These are phyloP conservation scores for Boletus nobilissimus DNA, from an alignment of 1,284 basidiomycete genomes.

Conservation along the genomic window DNA sequence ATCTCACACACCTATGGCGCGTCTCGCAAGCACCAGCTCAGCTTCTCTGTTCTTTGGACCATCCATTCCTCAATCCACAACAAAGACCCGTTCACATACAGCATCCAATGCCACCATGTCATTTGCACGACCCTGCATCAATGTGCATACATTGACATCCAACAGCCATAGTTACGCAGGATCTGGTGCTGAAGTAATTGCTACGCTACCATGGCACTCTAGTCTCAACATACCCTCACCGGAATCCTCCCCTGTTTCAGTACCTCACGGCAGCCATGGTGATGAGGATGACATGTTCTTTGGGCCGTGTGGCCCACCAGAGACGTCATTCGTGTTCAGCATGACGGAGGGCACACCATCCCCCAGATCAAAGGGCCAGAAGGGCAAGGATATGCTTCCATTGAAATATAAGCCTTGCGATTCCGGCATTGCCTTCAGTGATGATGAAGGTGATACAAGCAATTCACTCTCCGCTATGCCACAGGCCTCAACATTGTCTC, in stretches of 20 bases:
- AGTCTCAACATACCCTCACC: constrained; percentile 56
- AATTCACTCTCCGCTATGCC: constrained; percentile 58
- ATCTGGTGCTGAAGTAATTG: constrained; percentile 30
- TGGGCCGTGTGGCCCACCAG: constrained; percentile 50
- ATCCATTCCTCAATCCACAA: constrained; percentile 55
- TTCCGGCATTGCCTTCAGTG: constrained; percentile 69
- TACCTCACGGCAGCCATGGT: constrained; percentile 40
- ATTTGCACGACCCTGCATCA: constrained; percentile 15
- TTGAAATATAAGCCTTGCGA: constrained; percentile 79
- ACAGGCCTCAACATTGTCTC: constrained; percentile 65
- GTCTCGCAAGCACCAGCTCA: constrained; percentile 60
- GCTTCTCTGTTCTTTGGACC: constrained; percentile 81
- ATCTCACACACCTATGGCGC: constrained; percentile 46
- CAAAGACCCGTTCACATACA: constrained; percentile 38
- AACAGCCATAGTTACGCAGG: constrained; percentile 74
- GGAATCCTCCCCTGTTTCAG: constrained; percentile 57
- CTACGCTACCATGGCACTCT: constrained; percentile 57
- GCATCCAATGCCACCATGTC: constrained; percentile 31
- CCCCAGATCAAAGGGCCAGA: constrained; percentile 57
- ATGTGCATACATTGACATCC: constrained; percentile 46
- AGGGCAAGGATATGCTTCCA: constrained; percentile 55
- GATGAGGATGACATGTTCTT: constrained; percentile 73
- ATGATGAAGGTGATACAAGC: constrained; percentile 61
- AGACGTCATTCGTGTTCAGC: constrained; percentile 66
- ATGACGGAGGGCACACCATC: constrained; percentile 67